These are phyloP conservation scores for Shiraia sp. DNA, from an alignment of 2,329 filamentous ascomycete genomes.

Conservation along the genomic window DNA sequence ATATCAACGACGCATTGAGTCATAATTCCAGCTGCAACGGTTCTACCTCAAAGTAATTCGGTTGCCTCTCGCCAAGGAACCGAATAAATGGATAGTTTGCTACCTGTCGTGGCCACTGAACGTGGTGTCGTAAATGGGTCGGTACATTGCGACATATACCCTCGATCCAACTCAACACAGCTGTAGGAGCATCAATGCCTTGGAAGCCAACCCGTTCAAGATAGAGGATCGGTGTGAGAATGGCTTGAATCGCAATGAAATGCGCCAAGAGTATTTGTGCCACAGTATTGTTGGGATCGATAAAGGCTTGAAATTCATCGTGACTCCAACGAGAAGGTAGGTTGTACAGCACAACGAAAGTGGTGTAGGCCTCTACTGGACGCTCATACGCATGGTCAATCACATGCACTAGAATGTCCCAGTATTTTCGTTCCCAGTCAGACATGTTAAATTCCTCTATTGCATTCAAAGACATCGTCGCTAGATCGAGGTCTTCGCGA, in stretches of 20 bases:
- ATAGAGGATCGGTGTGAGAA: slow-evolving; percentile 48
- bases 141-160: slow-evolving; percentile 37
- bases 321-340: slow-evolving; percentile 46
- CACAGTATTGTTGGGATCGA: slow-evolving; percentile 47
- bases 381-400: slow-evolving; percentile 34
- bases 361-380: slow-evolving; percentile 45
- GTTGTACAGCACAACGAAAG: slow-evolving; percentile 49
- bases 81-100: slow-evolving; percentile 32
- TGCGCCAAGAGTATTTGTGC: slow-evolving; percentile 52
- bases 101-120: slow-evolving; percentile 38
- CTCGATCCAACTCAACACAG: slow-evolving; percentile 38
- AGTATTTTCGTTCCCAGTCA: slow-evolving; percentile 33
- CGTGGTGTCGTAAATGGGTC: slow-evolving; percentile 22
- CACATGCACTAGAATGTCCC: slow-evolving; percentile 26
- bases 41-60: slow-evolving; percentile 11
- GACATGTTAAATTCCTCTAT: slow-evolving; percentile 33
- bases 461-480: slow-evolving; percentile 30
- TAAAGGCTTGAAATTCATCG: slow-evolving; percentile 49
- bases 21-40: slow-evolving; percentile 1
- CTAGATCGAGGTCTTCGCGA: slow-evolving; percentile 34
- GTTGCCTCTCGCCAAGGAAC: slow-evolving; percentile 29
- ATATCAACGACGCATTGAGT: too few relatives aligned
- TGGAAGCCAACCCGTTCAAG: slow-evolving; percentile 39
- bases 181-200: slow-evolving; percentile 38
- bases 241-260: slow-evolving; percentile 52